phyloP scores from a whole-genome alignment of 2,329 filamentous ascomycete genomes.

The Talaromyces verruculosus region DNA sequence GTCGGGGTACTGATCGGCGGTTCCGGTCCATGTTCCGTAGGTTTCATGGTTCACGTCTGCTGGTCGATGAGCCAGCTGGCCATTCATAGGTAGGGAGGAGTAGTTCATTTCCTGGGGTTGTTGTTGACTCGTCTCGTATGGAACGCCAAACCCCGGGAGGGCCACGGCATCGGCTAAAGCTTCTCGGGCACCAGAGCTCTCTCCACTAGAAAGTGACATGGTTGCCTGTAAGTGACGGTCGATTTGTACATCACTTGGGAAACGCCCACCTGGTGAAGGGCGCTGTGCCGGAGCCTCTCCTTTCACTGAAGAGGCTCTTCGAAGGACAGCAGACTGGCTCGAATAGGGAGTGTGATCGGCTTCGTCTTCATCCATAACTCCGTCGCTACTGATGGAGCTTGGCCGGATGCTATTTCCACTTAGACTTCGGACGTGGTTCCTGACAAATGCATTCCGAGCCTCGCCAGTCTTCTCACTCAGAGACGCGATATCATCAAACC shows the following conservation, averaged over 20 bases:
- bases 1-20: conserved; percentile 1
- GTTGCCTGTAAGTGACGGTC: conserved; percentile 80
- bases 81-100: conserved; percentile 10
- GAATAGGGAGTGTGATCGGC: conserved; percentile 66
- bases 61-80: conserved; percentile 16
- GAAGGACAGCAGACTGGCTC: conserved; percentile 50
- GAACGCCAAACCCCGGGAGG: conserved; percentile 50
- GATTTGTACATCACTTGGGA: conserved; percentile 90
- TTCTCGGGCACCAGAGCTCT: conserved; percentile 69
- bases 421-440: conserved; percentile 73
- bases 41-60: conserved; percentile 35
- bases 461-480: conserved; percentile 86
- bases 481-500: conserved; percentile 89
- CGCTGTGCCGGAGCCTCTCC: conserved; percentile 57
- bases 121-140: conserved; percentile 38
- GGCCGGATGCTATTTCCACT: conserved; percentile 63
- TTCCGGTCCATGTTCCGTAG: conserved; percentile 55
- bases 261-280: conserved; percentile 90
- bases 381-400: conserved; percentile 69
- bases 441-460: conserved; percentile 83
- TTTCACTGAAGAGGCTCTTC: conserved; percentile 38
- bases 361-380: conserved; percentile 72
- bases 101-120: conserved; percentile 25
- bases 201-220: conserved; percentile 76
- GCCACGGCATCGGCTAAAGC: conserved; percentile 60